Conservation (phyloP, 148 eudicot species). For the Cornus controversa region DNA sequence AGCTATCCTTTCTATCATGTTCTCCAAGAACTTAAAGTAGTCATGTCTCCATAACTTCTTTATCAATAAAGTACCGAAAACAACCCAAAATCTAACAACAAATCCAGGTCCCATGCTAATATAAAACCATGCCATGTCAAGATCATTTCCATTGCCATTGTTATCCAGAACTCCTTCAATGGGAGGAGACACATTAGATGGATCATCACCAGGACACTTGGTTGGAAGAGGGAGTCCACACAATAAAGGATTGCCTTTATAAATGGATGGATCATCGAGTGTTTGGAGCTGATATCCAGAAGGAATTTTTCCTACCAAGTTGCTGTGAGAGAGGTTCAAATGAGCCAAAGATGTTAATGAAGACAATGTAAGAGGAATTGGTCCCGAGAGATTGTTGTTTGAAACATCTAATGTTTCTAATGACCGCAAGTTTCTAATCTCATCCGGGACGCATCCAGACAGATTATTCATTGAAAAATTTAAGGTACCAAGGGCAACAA, state of each 20-base stretch:
- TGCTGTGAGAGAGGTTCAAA: too few relatives aligned
- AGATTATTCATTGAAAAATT: too few relatives aligned
- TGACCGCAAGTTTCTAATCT: too few relatives aligned
- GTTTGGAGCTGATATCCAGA: not conserved
- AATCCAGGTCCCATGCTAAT: constrained; percentile 1
- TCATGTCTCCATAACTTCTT: not conserved
- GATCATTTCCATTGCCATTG: not conserved
- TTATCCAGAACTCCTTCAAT: not conserved
- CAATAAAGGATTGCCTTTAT: not conserved
- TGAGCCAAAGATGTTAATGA: too few relatives aligned
- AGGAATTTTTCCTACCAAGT: too few relatives aligned
- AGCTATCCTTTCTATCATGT: too few relatives aligned
- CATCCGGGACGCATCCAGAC: too few relatives aligned
- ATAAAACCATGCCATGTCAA: not conserved
- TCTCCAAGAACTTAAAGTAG: not conserved
- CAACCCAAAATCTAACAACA: not conserved
- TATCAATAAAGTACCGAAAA: not conserved
- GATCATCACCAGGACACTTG: not conserved
- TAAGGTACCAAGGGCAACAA: too few relatives aligned
- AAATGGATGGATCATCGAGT: not conserved
- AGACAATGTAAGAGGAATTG: too few relatives aligned
- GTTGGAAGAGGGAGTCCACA: not conserved
- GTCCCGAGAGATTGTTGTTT: too few relatives aligned
- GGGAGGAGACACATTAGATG: not conserved
- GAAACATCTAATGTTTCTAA: too few relatives aligned